Base-by-base conservation (phyloP, 345 rosid species). In the Aethionema arabicum region DNA sequence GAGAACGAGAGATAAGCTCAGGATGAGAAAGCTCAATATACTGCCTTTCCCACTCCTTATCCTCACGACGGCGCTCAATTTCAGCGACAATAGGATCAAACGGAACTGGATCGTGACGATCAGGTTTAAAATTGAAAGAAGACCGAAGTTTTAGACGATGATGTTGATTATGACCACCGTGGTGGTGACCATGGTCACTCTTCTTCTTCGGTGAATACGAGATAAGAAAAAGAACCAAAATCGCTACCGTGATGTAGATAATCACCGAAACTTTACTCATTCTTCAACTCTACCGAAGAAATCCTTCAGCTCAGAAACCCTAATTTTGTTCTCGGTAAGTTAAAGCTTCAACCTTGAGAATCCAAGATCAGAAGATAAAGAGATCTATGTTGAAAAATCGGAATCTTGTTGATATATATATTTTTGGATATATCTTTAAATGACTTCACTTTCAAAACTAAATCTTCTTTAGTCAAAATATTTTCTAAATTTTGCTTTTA, bases 41-140 rank as follows among this genome's bases (percentile, higher is more conserved):
- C 63, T 72, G 80, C 71, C 73, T 73, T 82, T 95, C 96, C 99
- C 99, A 90, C 31, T 72, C 86, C 63, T 78, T 80, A 79, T 95
- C 95, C 77, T 85, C 87, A 31, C 87, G 83, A 54, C 72, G 84
- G 45, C 91, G 91, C 73, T 83, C 86, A 51, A 88, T 79, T 42
- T 85, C 83, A 0, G 90, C 87, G 21, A 88, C 81, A n/a, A 88
- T 70, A 7, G 96, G 91, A 15, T 88, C 96, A 32, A 88, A 88
- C 0, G 90, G 72, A 31, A 82, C 67, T 0, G 82, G 83, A 39
- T 81, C 80, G 70, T 76, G 91, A 31, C 38, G 85, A 35, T 54
- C 56, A 5, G 65, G 76, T 38, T 68, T 76, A 74, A 85, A 81
- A 44, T 72, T 71, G 74, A 69, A 83, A 69, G 78, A 69, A 63